Evolutionary conservation across 2,329 filamentous ascomycete genomes (phyloP).

Genomic region (Pestalotiopsis sp.): DNA sequence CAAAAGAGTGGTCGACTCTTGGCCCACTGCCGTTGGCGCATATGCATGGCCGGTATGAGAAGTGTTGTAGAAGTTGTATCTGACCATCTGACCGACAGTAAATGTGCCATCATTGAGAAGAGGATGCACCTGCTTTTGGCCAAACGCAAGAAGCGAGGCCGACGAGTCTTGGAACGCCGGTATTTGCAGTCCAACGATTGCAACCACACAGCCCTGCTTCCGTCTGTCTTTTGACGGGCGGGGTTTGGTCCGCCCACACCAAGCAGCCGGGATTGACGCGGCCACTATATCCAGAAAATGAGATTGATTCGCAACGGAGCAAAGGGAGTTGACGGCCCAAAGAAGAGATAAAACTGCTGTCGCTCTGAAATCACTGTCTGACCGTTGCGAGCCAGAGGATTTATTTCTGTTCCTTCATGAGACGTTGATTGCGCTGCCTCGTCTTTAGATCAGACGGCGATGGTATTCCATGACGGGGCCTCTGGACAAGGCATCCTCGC

Average conservation of each 20-base stretch:
- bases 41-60: not conserved
- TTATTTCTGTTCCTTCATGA: not conserved
- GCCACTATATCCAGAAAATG: not conserved
- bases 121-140: not conserved
- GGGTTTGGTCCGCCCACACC: not conserved
- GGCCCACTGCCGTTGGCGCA: not conserved
- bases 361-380: not conserved
- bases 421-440: not conserved
- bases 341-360: not conserved
- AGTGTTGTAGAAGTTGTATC: not conserved
- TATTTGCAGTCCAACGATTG: not conserved
- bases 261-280: not conserved
- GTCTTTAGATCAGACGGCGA: slow-evolving; percentile 1
- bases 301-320: not conserved
- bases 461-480: not conserved
- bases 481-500: not conserved
- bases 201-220: not conserved
- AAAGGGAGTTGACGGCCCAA: not conserved
- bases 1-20: not conserved
- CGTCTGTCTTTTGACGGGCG: not conserved
- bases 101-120: not conserved
- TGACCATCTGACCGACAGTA: not conserved
- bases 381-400: not conserved
- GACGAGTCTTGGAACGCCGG: not conserved
- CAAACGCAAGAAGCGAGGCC: not conserved